Evolutionary conservation across 2,329 filamentous ascomycete species (phyloP), one percentile per base, ranked within the genome.

Genomic region (Colletotrichum tabaci): DNA sequence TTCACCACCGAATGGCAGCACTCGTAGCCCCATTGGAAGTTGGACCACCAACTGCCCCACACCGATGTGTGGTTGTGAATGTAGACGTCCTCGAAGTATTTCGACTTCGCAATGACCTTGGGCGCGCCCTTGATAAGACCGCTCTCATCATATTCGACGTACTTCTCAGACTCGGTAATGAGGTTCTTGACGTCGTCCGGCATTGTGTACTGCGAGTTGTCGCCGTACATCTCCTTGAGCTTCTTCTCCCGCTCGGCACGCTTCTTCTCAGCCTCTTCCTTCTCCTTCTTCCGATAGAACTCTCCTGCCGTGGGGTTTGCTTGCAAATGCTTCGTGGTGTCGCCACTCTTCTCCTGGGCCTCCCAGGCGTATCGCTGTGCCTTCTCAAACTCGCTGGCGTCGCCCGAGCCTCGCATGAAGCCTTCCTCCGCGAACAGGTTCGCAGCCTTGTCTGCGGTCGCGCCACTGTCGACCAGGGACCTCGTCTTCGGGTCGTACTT

Each of bases 401-500:
- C 96, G 65, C 96, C 96, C 0, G 94, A 95, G 1, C 92, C 92
- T 53, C 92, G 91, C 83, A 97, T 90, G 81, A 97, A 98, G 56
- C 96, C 96, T 77, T 98, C 95, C 77, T 98, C 96, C 4, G 95
- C 95, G 67, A 96, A 96, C 7, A 97, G 83, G 40, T 92, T 90
- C 9, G 95, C 93, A 3, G 94, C 93, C 76, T 92, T 92, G 83
- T 97, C 94, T 26, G 89, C 89, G 42, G 92, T 93, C 8, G 93
- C 94, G 58, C 95, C 94, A 74, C 90, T 91, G 78, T 97, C 94
- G 26, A 97, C 93, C 87, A 99, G 94, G 10, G 93, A 92, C 77
- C 96, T 89, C 15, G 95, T 98, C 80, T 99, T 99, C 0, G 96
- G 96, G 78, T 99, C 96, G 83, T 99, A 99, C 81, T 97, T 97